Conservation (phyloP, 2,329 filamentous ascomycete species). For the Pezicula rhizophila region DNA sequence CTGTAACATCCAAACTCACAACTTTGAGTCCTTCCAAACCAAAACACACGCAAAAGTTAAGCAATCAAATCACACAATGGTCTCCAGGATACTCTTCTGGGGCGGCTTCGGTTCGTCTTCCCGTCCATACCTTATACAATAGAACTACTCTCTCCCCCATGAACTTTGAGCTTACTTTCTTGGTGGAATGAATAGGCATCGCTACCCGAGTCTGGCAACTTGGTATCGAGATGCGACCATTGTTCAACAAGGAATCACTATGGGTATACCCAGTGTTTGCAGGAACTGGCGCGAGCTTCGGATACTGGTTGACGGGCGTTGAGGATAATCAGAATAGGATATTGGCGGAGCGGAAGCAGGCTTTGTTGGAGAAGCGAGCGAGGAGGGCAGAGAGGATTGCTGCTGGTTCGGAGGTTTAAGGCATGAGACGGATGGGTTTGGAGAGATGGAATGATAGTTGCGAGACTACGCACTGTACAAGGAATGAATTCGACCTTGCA, state of each 20-base stretch:
- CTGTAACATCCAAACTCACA: background rate
- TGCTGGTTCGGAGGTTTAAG: constrained; percentile 16
- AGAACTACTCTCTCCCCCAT: background rate
- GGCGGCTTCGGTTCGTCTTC: constrained; percentile 75
- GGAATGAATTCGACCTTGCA: no score
- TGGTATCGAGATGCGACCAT: constrained; percentile 95
- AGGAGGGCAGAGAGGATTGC: constrained; percentile 64
- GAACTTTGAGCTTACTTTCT: constrained; percentile 14
- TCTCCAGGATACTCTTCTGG: constrained; percentile 68
- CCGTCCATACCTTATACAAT: background rate
- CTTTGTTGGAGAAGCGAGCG: constrained; percentile 82
- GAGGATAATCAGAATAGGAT: constrained; percentile 75
- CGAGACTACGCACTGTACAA: no score
- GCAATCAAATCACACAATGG: constrained; percentile 17
- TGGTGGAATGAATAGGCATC: constrained; percentile 56
- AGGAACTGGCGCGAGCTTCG: constrained; percentile 80
- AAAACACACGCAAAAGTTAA: background rate
- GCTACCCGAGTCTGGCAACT: constrained; percentile 93
- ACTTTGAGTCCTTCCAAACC: constrained; percentile 1
- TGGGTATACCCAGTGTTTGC: constrained; percentile 92
- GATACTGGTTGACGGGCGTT: constrained; percentile 93
- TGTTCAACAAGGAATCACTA: constrained; percentile 77
- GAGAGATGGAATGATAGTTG: background rate
- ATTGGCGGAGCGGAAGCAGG: constrained; percentile 70
- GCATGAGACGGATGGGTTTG: background rate